phyloP scores from a whole-genome alignment of 768 basidiomycete genomes.

The Auricularia sp. region DNA sequence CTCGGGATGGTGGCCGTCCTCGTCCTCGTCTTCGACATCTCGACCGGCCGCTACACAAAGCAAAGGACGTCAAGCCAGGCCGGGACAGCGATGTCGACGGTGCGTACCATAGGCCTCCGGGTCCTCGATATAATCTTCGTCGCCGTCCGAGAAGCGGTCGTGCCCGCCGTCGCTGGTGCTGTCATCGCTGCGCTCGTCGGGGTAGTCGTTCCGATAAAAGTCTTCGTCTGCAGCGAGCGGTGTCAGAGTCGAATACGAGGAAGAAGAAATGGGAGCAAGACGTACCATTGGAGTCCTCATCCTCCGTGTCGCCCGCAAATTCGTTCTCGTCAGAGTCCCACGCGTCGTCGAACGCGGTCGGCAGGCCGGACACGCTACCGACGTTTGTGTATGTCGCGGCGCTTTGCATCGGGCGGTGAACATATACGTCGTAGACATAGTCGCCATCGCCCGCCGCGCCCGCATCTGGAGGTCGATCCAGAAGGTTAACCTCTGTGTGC shows the following conservation, averaged over 20 bases:
- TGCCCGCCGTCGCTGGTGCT: conserved; percentile 8
- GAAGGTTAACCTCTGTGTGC: neutral
- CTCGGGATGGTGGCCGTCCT: too few relatives aligned
- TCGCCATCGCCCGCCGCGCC: conserved; percentile 29
- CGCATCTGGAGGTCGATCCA: neutral
- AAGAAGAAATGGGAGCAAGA: neutral
- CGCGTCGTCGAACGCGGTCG: conserved; percentile 41
- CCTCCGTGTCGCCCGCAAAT: conserved; percentile 62
- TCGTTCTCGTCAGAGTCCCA: conserved; percentile 55
- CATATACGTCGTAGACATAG: conserved; percentile 81
- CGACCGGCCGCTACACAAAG: neutral
- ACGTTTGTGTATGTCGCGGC: conserved; percentile 29
- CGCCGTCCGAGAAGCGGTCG: neutral
- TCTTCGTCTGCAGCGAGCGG: conserved; percentile 51
- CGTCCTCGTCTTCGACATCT: neutral
- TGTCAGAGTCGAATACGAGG: neutral
- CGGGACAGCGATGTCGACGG: neutral
- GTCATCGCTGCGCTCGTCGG: conserved; percentile 48
- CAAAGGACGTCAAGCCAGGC: neutral
- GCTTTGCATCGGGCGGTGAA: conserved; percentile 39
- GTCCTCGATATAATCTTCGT: neutral
- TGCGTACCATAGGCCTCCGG: neutral
- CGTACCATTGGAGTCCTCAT: conserved; percentile 77
- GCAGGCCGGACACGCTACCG: conserved; percentile 63
- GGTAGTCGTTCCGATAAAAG: conserved; percentile 79